Conservation (phyloP, 139 green algal species). For the Haematococcus lacustris region DNA sequence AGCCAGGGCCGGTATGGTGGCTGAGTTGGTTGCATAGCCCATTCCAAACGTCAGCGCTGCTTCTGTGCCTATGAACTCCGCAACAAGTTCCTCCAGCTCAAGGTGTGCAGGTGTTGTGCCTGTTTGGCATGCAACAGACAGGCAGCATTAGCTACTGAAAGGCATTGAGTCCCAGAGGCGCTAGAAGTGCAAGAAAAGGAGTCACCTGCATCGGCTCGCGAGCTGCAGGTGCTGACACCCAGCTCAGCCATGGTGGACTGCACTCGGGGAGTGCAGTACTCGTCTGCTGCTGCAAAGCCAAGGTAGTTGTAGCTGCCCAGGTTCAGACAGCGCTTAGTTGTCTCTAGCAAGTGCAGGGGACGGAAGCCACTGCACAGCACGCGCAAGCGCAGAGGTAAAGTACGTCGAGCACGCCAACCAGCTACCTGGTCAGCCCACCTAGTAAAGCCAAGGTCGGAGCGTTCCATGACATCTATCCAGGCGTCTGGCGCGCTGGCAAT, state of each 20-base stretch:
- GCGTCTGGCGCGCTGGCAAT: conserved; percentile 81
- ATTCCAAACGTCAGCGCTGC: conserved; percentile 90
- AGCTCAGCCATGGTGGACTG: conserved; percentile 51
- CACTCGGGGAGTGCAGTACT: conserved; percentile 90
- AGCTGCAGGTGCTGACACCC: conserved; percentile 58
- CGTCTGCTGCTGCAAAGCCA: conserved; percentile 87
- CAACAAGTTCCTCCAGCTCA: conserved; percentile 79
- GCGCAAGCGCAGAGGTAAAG: background rate
- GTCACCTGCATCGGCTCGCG: conserved; percentile 49
- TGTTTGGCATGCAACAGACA: conserved; percentile 7
- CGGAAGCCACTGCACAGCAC: conserved; percentile 3
- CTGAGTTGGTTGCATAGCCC: conserved; percentile 97
- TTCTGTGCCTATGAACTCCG: conserved; percentile 83
- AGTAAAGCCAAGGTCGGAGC: conserved; percentile 32
- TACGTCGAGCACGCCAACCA: background rate
- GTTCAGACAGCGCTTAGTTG: conserved; percentile 74
- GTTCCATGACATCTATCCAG: conserved; percentile 88
- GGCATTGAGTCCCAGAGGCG: too few species aligned
- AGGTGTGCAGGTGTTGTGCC: conserved; percentile 65
- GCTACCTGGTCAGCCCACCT: conserved; percentile 13
- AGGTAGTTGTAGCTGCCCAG: conserved; percentile 98
- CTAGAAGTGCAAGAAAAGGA: too few species aligned
- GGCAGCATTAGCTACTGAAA: background rate
- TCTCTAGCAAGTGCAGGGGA: conserved; percentile 44
- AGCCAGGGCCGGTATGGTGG: conserved; percentile 79